A percentile compares a stretch with the other conserved stretches of the same genome.
Conservation (phyloP, 371 early-diverging fungal genomes). For the Mucor plumbeus region DNA sequence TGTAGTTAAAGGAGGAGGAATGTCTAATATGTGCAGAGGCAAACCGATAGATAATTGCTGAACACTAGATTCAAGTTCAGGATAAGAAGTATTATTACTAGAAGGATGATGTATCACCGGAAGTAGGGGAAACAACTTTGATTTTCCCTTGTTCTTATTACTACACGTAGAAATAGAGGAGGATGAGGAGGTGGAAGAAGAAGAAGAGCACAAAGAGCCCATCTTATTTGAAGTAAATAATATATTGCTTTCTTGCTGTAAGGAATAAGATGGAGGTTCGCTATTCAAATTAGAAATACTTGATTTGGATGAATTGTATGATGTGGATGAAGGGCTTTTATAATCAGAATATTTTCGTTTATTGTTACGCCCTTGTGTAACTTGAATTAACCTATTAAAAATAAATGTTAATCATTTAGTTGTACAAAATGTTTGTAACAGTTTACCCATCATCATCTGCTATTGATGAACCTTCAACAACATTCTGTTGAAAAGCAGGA, state of each 20-base stretch:
- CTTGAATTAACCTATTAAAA: not conserved
- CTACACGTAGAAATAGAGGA: not conserved
- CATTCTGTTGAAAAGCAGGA: constrained; percentile 21
- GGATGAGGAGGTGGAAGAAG: too few relatives aligned
- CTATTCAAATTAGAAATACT: not conserved
- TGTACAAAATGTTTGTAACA: not conserved
- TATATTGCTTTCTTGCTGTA: too few relatives aligned
- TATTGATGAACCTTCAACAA: not conserved
- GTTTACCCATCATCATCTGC: constrained; percentile 9
- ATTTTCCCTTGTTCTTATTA: not conserved
- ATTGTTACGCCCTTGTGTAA: constrained; percentile 4
- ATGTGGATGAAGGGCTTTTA: not conserved
- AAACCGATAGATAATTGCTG: not conserved
- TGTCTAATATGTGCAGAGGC: not conserved
- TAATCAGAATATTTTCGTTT: not conserved
- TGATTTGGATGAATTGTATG: not conserved
- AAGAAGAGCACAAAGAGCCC: too few relatives aligned
- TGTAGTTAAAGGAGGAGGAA: not conserved
- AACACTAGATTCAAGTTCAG: not conserved
- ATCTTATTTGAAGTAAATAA: not conserved
- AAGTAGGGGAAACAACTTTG: not conserved
- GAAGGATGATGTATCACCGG: not conserved
- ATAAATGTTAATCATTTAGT: not conserved
- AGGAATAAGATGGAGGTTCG: not conserved
- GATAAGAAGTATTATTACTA: not conserved